Evolutionary conservation across 1,284 basidiomycete species (phyloP).

Genomic region (Leccinum fallax): DNA sequence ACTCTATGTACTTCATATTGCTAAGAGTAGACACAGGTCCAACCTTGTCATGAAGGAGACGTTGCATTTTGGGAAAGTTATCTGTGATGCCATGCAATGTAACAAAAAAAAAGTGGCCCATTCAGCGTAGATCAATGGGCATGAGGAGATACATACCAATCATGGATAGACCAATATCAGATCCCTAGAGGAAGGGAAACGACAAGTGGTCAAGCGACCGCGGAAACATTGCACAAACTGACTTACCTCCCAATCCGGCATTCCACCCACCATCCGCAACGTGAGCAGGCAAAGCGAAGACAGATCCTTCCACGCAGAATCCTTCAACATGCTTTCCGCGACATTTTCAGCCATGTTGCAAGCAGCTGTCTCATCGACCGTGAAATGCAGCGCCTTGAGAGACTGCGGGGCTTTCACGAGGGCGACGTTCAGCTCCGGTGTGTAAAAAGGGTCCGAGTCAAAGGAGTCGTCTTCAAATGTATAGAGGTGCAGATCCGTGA

Average conservation of each 20-base stretch:
- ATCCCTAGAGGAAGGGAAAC: background rate
- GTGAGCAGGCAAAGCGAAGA: background rate
- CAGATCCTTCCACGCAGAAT: background rate
- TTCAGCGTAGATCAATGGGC: background rate
- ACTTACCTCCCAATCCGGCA: background rate
- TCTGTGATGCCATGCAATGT: background rate
- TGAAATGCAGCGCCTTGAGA: background rate
- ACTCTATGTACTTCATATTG: background rate
- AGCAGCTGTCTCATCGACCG: background rate
- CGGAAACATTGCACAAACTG: background rate
- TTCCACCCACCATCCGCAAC: background rate
- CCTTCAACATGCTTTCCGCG: background rate
- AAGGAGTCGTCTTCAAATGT: background rate
- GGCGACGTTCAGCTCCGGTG: background rate
- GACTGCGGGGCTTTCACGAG: background rate
- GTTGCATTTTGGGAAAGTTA: background rate
- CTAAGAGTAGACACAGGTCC: background rate
- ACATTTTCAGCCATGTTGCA: background rate
- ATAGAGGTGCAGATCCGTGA: background rate
- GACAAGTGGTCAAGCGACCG: background rate
- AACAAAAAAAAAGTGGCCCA: background rate
- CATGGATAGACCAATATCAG: background rate
- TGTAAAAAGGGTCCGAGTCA: background rate
- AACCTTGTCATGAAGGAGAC: background rate
- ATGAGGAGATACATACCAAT: background rate